Base-by-base conservation (phyloP, 306 rosid species). In the Sphenostylis stenocarpa region DNA sequence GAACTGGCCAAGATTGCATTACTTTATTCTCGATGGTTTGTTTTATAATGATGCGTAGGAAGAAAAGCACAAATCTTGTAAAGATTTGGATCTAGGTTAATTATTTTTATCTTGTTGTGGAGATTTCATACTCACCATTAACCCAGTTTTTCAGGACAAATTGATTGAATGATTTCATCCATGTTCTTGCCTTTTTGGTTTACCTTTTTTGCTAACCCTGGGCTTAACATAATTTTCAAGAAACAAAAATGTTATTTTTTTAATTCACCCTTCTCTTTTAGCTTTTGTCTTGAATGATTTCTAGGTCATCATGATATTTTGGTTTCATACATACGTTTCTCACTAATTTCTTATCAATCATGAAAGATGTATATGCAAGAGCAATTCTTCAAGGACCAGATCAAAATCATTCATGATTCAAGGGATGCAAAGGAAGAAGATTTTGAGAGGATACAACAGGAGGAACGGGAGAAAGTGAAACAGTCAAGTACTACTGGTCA, bases 371-470 rank as follows among this genome's bases (percentile, higher is more conserved):
- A 83, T 45, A 4, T 36, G 72, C 98, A 90, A 90, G 94, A 93
- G 17, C 58, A 88, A 57, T 93, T 88, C 77, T 87, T 80, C 60
- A 84, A 88, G 72, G 93, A 90, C 0, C 98, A 86, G 78, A 83
- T 93, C 56, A 78, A 48, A 15, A 29, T 82, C 38, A 77, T 91
- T 70, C 91, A 84, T 33, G 87, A 87, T 23, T 71, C 86, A 11
- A 86, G 87, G 86, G 70, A 75, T 60, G 87, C 70, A 1, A 91
- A 81, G 75, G 98, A 89, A 74, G 95, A 89, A 67, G 76, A 83
- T 12, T 93, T 93, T 71, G 96, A 89, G 89, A 88, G 85, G 81
- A 53, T 86, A 82, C 98, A 93, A 83, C 91, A 89, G 82, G 91
- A 88, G 39, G 87, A 93, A 31, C 93, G 96, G 5, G 88, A 89